Evolutionary conservation across 768 basidiomycete genomes (phyloP), one percentile per base, ranked within the genome.

Genomic region (Nidularia pulvinata): DNA sequence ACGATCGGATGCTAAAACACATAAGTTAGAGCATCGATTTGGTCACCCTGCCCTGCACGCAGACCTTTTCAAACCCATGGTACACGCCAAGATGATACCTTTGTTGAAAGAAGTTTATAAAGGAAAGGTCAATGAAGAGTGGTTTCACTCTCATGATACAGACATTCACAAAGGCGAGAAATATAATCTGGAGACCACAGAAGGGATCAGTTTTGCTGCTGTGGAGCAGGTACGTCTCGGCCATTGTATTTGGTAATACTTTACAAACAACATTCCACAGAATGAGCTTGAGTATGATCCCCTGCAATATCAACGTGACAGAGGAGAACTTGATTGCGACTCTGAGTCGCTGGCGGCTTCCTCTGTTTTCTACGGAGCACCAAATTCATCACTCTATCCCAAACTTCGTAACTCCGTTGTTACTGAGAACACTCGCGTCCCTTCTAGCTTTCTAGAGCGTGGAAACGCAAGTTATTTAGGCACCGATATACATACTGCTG

Each of bases 271-370:
- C 19, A 2, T 10, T 22, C 37, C 54, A 1, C 53, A 88, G 81
- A 74, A 72, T 57, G 89, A 94, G 55, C 76, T 94, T 47, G 91
- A 88, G 66, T 93, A 91, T 64, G 92, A 93, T 61, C 90, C 88
- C 16, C 74, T 68, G 6, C 69, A 91, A 19, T 94, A 93, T 61
- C 81, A 78, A 59, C 84, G 90, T 13, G 92, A 94, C 63, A 78
- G 89, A 55, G 92, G 91, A 52, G 92, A 96, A 67, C 64, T 86
- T 45, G 93, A 95, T 60, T 95, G 91, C 92, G 95, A 97, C 59
- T 77, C 78, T 45, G 83, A 85, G 6, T 93, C 91, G 0, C 75
- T 93, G 59, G 79, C 84, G 5, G 85, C 86, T 7, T 76, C 80
- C 0, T 78, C 75, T 30, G 61, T 86, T 47, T 72, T 88, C 36